Evolutionary conservation across 2,329 filamentous ascomycete genomes (phyloP).

Genomic region (Fusarium nodosum): DNA sequence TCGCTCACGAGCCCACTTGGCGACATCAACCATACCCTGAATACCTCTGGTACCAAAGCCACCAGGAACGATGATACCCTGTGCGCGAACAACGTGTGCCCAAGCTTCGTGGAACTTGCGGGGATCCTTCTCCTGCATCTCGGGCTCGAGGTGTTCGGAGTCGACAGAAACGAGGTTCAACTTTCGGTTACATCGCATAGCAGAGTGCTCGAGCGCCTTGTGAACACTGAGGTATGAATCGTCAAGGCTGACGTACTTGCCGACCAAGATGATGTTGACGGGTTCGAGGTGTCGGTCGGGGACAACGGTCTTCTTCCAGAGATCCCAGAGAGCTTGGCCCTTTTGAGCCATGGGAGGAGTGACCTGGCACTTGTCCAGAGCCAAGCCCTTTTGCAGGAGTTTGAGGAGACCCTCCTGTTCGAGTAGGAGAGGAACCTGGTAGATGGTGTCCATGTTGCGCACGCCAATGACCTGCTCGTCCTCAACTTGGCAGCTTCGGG

Average conservation of each 20-base stretch:
- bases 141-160: slow-evolving; percentile 82
- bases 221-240: slow-evolving; percentile 87
- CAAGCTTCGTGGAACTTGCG: slow-evolving; percentile 87
- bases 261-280: slow-evolving; percentile 87
- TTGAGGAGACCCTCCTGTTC: slow-evolving; percentile 82
- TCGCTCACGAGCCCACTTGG: slow-evolving; percentile 88
- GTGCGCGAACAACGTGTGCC: slow-evolving; percentile 80
- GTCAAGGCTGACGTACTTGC: slow-evolving; percentile 88
- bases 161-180: slow-evolving; percentile 89
- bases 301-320: slow-evolving; percentile 81
- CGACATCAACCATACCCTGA: slow-evolving; percentile 89
- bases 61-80: slow-evolving; percentile 69
- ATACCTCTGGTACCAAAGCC: slow-evolving; percentile 83
- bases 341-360: slow-evolving; percentile 68
- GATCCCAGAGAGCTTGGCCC: slow-evolving; percentile 79
- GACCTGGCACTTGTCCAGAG: slow-evolving; percentile 70
- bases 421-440: slow-evolving; percentile 94
- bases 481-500: slow-evolving; percentile 89
- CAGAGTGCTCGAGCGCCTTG: slow-evolving; percentile 90
- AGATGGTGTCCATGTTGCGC: slow-evolving; percentile 88
- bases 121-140: slow-evolving; percentile 71
- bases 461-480: slow-evolving; percentile 89
- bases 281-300: slow-evolving; percentile 74
- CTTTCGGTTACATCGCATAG: slow-evolving; percentile 86
- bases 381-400: slow-evolving; percentile 74